Percentiles rank a stretch among this genome's conserved stretches.
These are phyloP conservation scores for Heracleum sosnowskyi DNA, from an alignment of 129 eudicot species.

Conservation along the genomic window DNA sequence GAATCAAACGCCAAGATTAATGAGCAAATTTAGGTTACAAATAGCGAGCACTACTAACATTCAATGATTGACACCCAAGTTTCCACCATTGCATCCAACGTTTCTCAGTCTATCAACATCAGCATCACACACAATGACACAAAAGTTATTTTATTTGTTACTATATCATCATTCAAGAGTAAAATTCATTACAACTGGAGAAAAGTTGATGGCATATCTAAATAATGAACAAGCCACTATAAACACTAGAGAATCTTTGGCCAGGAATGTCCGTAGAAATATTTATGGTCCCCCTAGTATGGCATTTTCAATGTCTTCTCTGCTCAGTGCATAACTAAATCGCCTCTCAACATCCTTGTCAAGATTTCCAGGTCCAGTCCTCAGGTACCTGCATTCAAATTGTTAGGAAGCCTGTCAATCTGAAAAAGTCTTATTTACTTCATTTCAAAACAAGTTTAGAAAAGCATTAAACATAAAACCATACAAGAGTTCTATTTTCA, in stretches of 20 bases:
- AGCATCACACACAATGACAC: not conserved
- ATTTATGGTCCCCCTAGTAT: constrained; percentile 92
- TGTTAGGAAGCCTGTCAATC: not conserved
- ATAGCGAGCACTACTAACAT: not conserved
- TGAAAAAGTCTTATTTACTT: not conserved
- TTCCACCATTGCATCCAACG: not conserved
- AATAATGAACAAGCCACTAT: not conserved
- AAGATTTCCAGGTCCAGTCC: constrained; percentile 78
- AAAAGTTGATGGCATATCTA: not conserved
- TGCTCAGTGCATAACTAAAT: constrained; percentile 90
- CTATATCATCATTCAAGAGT: not conserved
- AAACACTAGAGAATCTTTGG: not conserved
- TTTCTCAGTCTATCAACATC: not conserved
- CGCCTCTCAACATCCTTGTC: constrained; percentile 93
- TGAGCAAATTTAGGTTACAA: not conserved
- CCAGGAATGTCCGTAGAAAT: not conserved
- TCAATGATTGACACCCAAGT: not conserved
- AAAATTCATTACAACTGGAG: not conserved
- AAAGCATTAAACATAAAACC: not conserved
- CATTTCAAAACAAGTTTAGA: not conserved
- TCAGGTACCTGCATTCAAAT: constrained; percentile 63
- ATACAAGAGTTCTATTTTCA: not conserved
- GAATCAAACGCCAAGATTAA: not conserved
- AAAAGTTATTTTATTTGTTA: not conserved
- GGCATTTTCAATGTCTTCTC: constrained; percentile 98